Evolutionary conservation across 2,329 filamentous ascomycete species (phyloP).

Genomic region (Nothopassalora personata): DNA sequence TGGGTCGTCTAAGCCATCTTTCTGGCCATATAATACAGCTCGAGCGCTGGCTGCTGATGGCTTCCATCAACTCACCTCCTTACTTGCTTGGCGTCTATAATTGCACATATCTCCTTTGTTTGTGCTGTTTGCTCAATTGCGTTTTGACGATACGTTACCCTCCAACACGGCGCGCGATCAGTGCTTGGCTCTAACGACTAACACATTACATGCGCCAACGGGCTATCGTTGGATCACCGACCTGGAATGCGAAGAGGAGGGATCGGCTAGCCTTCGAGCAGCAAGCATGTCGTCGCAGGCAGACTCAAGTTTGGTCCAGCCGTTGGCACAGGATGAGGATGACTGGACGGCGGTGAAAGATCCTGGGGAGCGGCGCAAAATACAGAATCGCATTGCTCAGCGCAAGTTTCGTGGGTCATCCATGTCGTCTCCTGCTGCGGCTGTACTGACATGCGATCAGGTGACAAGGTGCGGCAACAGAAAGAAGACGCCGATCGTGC

Average conservation of each 20-base stretch:
- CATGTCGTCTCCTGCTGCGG: neutral
- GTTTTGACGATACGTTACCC: neutral
- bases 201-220: constrained; percentile 1
- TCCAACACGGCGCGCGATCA: neutral
- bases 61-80: neutral
- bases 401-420: constrained; percentile 64
- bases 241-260: constrained; percentile 8
- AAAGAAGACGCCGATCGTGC: constrained; percentile 62
- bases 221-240: neutral
- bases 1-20: constrained; percentile 10
- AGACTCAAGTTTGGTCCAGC: constrained; percentile 14
- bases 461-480: constrained; percentile 64
- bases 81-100: neutral
- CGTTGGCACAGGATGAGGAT: constrained; percentile 35
- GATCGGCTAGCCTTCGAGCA: constrained; percentile 5
- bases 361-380: constrained; percentile 64
- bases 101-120: neutral
- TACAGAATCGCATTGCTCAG: constrained; percentile 72
- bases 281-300: constrained; percentile 17
- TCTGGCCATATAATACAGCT: constrained; percentile 2
- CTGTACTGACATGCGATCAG: constrained; percentile 37
- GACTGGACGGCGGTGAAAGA: constrained; percentile 68
- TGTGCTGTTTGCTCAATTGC: neutral
- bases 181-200: neutral
- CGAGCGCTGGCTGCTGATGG: constrained; percentile 13